Evolutionary conservation across 2,329 filamentous ascomycete species (phyloP).

Genomic region (Allantophomopsis cytisporea): DNA sequence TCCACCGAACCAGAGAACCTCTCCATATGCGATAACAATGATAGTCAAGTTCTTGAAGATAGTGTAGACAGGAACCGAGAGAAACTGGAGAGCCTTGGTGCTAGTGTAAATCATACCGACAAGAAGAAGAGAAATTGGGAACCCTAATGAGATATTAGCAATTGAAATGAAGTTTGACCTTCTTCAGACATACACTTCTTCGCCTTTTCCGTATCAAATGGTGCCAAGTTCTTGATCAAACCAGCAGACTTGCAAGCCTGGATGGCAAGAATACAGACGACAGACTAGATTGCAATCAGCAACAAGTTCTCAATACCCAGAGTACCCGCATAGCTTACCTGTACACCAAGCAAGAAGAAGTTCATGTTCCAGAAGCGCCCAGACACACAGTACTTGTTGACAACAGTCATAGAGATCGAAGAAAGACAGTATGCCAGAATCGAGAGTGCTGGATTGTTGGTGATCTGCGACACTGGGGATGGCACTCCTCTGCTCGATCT

Average conservation of each 20-base stretch:
- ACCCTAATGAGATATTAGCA: conserved; percentile 46
- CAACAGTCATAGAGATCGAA: conserved; percentile 99
- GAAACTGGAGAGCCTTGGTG: conserved; percentile 88
- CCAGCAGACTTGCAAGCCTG: conserved; percentile 68
- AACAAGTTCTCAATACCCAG: neutral
- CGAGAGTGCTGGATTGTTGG: conserved; percentile 67
- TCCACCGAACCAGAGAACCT: conserved; percentile 96
- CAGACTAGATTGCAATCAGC: conserved; percentile 40
- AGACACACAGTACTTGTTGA: conserved; percentile 97
- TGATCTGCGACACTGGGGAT: conserved; percentile 25
- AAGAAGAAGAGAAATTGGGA: conserved; percentile 86
- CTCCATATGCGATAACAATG: conserved; percentile 95
- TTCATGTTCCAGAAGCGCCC: conserved; percentile 88
- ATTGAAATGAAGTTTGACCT: neutral
- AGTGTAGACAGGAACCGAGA: conserved; percentile 96
- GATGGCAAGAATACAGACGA: conserved; percentile 81
- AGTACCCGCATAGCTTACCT: conserved; percentile 46
- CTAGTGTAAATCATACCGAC: conserved; percentile 99
- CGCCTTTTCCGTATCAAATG: conserved; percentile 78
- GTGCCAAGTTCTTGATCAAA: conserved; percentile 68
- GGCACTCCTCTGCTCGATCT: conserved; percentile 18
- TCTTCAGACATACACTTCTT: conserved; percentile 60
- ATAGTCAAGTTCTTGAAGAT: conserved; percentile 99
- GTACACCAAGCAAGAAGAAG: conserved; percentile 84
- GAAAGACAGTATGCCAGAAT: conserved; percentile 85